Evolutionary conservation across 129 eudicot genomes (phyloP).

Genomic region (carrot (Daucus carota)): DH1_v3.0 NC_030386.2:37483501-37484000

Average conservation of each 20-base stretch:
- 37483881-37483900: background rate
- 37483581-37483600: background rate
- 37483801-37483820: constrained; percentile 92
- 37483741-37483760: background rate
- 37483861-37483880: constrained; percentile 17
- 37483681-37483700: constrained; percentile 80
- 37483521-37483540: constrained; percentile 59
- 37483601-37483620: constrained; percentile 82
- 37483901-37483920: too few species aligned
- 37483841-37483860: constrained; percentile 54
- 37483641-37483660: constrained; percentile 45
- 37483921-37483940: too few species aligned
- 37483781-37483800: constrained; percentile 45
- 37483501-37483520: constrained; percentile 45
- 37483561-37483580: background rate
- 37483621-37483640: constrained; percentile 61
- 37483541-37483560: background rate
- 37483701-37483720: constrained; percentile 12
- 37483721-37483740: background rate
- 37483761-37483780: background rate
- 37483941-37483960: too few species aligned
- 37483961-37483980: too few species aligned
- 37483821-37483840: constrained; percentile 63
- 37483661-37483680: constrained; percentile 44
- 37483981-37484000: background rate